Conservation (phyloP, 108 stramenopile genomes). For the Poteriospumella lacustris region DNA sequence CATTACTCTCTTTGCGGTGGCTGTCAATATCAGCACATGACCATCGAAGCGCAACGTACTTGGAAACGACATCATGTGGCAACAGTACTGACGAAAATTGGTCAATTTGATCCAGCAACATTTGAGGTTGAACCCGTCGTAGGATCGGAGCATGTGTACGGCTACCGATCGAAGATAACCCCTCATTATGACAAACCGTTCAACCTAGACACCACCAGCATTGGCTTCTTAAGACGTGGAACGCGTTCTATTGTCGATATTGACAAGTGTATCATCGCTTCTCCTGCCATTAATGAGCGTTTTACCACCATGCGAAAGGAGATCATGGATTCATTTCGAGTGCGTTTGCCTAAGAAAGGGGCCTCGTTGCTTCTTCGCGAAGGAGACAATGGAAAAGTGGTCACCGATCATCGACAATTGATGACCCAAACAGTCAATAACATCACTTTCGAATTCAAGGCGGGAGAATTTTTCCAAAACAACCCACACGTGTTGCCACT, state of each 20-base stretch:
- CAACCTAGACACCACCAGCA: slow-evolving; percentile 23
- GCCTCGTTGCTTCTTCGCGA: slow-evolving; percentile 82
- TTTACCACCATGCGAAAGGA: slow-evolving; percentile 56
- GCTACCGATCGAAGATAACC: slow-evolving; percentile 87
- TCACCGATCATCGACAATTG: slow-evolving; percentile 71
- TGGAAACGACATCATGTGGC: slow-evolving; percentile 82
- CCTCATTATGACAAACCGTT: slow-evolving; percentile 86
- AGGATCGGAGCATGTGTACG: slow-evolving; percentile 77
- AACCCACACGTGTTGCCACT: slow-evolving; percentile 81
- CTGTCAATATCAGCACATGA: slow-evolving; percentile 93
- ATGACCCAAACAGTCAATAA: slow-evolving; percentile 39
- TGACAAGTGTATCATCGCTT: slow-evolving; percentile 81
- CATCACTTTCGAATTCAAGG: slow-evolving; percentile 68
- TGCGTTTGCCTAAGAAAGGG: slow-evolving; percentile 48
- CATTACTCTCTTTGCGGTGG: slow-evolving; percentile 80
- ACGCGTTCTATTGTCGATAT: slow-evolving; percentile 80
- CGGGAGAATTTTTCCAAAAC: slow-evolving; percentile 96
- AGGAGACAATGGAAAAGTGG: slow-evolving; percentile 56
- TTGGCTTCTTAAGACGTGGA: slow-evolving; percentile 74
- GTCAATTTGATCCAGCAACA: slow-evolving; percentile 41
- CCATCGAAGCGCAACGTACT: slow-evolving; percentile 69
- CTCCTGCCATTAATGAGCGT: slow-evolving; percentile 75
- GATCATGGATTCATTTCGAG: slow-evolving; percentile 26
- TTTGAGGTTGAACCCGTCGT: slow-evolving; percentile 51
- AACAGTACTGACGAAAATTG: slow-evolving; percentile 64